These are phyloP conservation scores for Citrus hindsii DNA, from an alignment of 345 rosid species.

Conservation along the genomic window DNA sequence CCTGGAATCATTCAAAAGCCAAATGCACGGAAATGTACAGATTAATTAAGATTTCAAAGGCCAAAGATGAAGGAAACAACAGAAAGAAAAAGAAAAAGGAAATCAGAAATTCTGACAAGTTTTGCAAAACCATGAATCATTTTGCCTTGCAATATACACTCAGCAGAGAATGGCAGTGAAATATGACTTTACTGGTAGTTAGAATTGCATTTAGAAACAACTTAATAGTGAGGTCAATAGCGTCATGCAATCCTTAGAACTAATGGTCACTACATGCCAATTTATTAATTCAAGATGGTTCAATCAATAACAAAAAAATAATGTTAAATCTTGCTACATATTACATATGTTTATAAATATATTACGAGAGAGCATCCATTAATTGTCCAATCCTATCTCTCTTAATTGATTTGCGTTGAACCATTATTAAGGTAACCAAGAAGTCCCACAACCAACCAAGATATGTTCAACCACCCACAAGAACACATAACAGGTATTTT, in stretches of 20 bases:
- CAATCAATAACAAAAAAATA: neutral
- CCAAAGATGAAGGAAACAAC: neutral
- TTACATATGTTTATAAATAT: neutral
- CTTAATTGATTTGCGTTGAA: neutral
- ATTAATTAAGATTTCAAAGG: neutral
- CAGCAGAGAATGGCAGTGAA: neutral
- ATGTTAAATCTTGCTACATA: neutral
- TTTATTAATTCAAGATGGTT: neutral
- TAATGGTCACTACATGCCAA: neutral
- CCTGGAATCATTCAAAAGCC: conserved; percentile 41
- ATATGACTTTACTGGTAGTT: neutral
- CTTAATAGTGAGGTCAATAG: neutral
- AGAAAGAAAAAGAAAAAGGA: neutral
- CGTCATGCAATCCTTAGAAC: neutral
- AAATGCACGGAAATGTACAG: conserved; percentile 13
- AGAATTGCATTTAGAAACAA: neutral
- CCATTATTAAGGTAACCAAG: neutral
- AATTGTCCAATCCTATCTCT: neutral
- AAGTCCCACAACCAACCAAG: neutral
- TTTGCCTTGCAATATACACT: neutral
- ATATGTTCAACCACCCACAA: neutral
- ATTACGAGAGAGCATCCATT: neutral
- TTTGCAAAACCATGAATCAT: neutral
- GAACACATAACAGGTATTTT: neutral
- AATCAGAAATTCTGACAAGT: neutral